Base-by-base conservation (phyloP, 768 basidiomycete species). In the Epithele typhae region DNA sequence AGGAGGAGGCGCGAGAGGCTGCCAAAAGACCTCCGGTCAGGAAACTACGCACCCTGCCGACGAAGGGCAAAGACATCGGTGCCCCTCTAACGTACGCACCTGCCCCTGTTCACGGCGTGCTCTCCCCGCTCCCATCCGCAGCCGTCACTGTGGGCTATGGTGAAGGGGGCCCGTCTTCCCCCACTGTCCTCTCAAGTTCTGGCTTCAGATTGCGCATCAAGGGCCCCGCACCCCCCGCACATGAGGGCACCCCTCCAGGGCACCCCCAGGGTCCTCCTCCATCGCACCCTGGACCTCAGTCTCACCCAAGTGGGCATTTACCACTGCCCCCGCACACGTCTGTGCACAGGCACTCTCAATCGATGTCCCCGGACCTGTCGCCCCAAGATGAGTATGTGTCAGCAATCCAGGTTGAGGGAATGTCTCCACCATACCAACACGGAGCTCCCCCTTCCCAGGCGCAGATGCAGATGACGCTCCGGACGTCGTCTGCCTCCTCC, bases 141-240 rank as follows among this genome's bases (percentile, higher is more conserved):
- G 40, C 25, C 5, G 40, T 45, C 22, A 25, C 44, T 19, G 35
- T 7, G 6, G 30, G 30, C 30, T 15, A 9, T 32, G 30, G 30
- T 32, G 9, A 9, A 32, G 27, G 27, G 3, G 27, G 40, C 8
- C 39, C 41, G 27, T 44, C 48, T 4, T 45, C 49, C 2, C 56
- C 55, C 17, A 41, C 74, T 14, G 58, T 77, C 23, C 71, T 77
- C 11, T 70, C 74, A 0, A 69, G 70, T 39, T 69, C 68, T n/a
- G 77, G 77, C 10, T 67, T 75, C 23, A 67, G 73, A 19, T 56
- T 77, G 36, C 71, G 77, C 46, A 67, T 77, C 45, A 77, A 77
- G 48, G 73, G 77, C 0, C 71, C 75, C 25, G 60, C 62, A 21
- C 65, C 64, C 14, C 59, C 62, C 34, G 44, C 58, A 9, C 37